phyloP scores from a whole-genome alignment of 2,329 filamentous ascomycete genomes.

The Phialophora macrospora region DNA sequence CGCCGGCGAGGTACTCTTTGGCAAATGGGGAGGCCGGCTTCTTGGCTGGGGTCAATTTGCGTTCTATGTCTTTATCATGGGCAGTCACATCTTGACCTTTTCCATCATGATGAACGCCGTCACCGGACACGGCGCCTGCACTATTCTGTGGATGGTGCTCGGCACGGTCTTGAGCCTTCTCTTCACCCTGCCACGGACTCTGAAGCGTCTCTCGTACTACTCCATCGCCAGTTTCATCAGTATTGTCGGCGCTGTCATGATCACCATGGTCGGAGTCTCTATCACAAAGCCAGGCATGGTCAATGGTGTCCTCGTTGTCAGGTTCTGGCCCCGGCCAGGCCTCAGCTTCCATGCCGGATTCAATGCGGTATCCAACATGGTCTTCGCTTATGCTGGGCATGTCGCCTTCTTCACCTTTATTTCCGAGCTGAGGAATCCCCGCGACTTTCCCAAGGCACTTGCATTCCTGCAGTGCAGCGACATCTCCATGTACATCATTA shows the following conservation, averaged over 20 bases:
- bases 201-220: slow-evolving; percentile 66
- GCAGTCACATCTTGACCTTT: slow-evolving; percentile 72
- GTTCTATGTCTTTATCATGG: slow-evolving; percentile 71
- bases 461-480: slow-evolving; percentile 65
- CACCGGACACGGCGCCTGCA: slow-evolving; percentile 65
- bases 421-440: slow-evolving; percentile 66
- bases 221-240: slow-evolving; percentile 68
- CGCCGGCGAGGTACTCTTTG: slow-evolving; percentile 64
- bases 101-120: slow-evolving; percentile 70
- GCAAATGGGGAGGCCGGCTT: slow-evolving; percentile 63
- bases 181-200: slow-evolving; percentile 65
- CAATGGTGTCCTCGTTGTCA: slow-evolving; percentile 74
- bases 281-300: slow-evolving; percentile 52
- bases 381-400: slow-evolving; percentile 70
- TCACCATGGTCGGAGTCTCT: slow-evolving; percentile 70
- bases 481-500: slow-evolving; percentile 67
- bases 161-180: slow-evolving; percentile 64
- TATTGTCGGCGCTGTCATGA: slow-evolving; percentile 66
- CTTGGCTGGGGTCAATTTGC: slow-evolving; percentile 65
- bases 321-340: slow-evolving; percentile 47
- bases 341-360: slow-evolving; percentile 62
- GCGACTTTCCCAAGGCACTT: slow-evolving; percentile 67
- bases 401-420: slow-evolving; percentile 71
- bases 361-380: slow-evolving; percentile 68
- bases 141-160: slow-evolving; percentile 65